Evolutionary conservation across 2,329 filamentous ascomycete species (phyloP), one percentile per base, ranked within the genome.

Genomic region (Zalaria sp.): DNA sequence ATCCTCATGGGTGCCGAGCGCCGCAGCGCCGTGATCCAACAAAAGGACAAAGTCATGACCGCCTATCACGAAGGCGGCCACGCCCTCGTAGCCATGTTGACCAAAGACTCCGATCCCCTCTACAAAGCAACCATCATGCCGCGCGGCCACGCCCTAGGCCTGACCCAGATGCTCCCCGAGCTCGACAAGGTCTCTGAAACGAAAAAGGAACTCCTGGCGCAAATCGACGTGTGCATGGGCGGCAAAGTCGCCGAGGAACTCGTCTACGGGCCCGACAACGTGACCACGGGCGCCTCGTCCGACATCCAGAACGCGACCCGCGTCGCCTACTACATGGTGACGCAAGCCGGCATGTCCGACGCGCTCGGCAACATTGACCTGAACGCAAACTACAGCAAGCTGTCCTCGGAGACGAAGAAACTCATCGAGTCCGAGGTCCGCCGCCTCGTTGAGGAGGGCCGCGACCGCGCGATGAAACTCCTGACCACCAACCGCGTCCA

Each of bases 71-170:
- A 98, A 65, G 93, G 89, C 43, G 91, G 91, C 2, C 91, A 98
- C 61, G 87, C 91, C 5, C 75, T 98, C 10, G 85, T 95, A 45
- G 81, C 82, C 43, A 79, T 95, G 55, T 87, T 89, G 51, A 84
- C 81, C 8, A 79, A 82, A 46, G 77, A 76, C 32, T 76, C 81
- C 40, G 80, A 73, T 48, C 83, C 82, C 28, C 72, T 98, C 2
- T 95, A 98, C 73, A 98, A 98, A 66, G 88, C 94, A 39, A 98
- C 91, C 1, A 93, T 98, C 53, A 81, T 98, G 54, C 88, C 91
- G 41, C 81, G 93, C 54, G 91, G 91, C 7, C 79, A 80, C 53
- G 77, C 83, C 25, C 72, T 96, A 5, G 91, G 91, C 46, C 77
- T 94, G 48, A 98, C 91, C 0, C 83, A 83, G 49, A 82, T 81